Conservation (phyloP, 495 filamentous ascomycete species). For the Daldinia loculata region DNA sequence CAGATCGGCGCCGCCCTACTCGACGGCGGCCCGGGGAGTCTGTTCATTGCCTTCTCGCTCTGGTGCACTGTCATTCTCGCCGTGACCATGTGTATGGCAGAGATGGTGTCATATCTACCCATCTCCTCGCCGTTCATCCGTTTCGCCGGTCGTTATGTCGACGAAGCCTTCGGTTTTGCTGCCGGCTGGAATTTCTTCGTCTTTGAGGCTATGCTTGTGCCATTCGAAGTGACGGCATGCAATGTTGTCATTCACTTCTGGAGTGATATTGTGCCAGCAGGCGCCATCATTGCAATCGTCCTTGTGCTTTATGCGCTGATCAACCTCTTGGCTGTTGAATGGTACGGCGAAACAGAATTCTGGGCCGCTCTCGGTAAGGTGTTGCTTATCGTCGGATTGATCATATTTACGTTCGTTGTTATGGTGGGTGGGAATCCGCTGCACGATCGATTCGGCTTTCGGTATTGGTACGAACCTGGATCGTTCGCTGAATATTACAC, state of each 20-base stretch:
- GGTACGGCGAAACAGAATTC: slow-evolving; percentile 74
- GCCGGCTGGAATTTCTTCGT: slow-evolving; percentile 76
- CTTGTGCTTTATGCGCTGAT: slow-evolving; percentile 65
- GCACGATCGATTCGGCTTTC: slow-evolving; percentile 71
- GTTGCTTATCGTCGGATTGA: slow-evolving; percentile 67
- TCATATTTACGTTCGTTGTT: slow-evolving; percentile 72
- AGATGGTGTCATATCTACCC: slow-evolving; percentile 79
- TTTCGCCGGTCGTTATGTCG: slow-evolving; percentile 76
- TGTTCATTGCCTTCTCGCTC: slow-evolving; percentile 80
- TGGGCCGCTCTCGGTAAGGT: slow-evolving; percentile 71
- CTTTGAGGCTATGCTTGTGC: slow-evolving; percentile 67
- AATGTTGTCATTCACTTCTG: slow-evolving; percentile 71
- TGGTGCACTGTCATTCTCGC: slow-evolving; percentile 67
- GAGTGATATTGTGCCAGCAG: slow-evolving; percentile 66
- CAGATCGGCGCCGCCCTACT: slow-evolving; percentile 74
- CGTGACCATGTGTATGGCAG: slow-evolving; percentile 69
- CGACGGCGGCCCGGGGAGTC: slow-evolving; percentile 75
- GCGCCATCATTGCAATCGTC: slow-evolving; percentile 65
- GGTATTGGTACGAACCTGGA: slow-evolving; percentile 74
- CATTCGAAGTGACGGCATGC: slow-evolving; percentile 70
- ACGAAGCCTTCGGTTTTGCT: slow-evolving; percentile 67
- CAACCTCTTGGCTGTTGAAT: slow-evolving; percentile 64
- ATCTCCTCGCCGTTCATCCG: slow-evolving; percentile 79
- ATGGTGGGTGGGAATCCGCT: slow-evolving; percentile 74
- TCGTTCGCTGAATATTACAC: slow-evolving; percentile 68